These are phyloP conservation scores for Aspergillus kassunensis DNA, from an alignment of 495 filamentous ascomycete genomes.

Conservation along the genomic window DNA sequence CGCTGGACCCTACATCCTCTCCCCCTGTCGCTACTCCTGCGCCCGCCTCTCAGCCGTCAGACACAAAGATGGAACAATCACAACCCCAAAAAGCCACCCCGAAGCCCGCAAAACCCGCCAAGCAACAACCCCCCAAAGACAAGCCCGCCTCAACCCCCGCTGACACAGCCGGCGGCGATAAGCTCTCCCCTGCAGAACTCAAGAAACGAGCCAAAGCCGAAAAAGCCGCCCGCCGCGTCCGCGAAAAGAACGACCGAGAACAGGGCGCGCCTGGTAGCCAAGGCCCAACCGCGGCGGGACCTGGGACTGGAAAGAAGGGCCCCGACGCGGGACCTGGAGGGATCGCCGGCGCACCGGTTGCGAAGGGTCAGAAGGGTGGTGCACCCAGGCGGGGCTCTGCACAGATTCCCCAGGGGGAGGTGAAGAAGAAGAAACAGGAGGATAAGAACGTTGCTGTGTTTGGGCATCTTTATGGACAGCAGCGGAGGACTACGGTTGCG, in stretches of 20 bases:
- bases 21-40: slow-evolving; percentile 13
- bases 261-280: slow-evolving; percentile 13
- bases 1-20: slow-evolving; percentile 13
- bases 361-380: slow-evolving; percentile 36
- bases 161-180: slow-evolving; percentile 29
- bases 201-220: slow-evolving; percentile 78
- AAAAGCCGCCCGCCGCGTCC: slow-evolving; percentile 68
- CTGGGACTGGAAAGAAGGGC: slow-evolving; percentile 43
- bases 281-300: slow-evolving; percentile 22
- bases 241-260: slow-evolving; percentile 49
- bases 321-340: slow-evolving; percentile 27
- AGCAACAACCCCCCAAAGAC: slow-evolving; percentile 24
- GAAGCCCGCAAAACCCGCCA: slow-evolving; percentile 27
- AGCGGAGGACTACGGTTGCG: slow-evolving; percentile 62
- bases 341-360: slow-evolving; percentile 12
- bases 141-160: slow-evolving; percentile 23
- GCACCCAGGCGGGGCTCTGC: slow-evolving; percentile 36
- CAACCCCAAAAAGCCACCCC: slow-evolving; percentile 22
- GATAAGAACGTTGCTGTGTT: slow-evolving; percentile 76
- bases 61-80: slow-evolving; percentile 19
- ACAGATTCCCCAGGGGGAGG: slow-evolving; percentile 32
- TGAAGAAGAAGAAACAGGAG: slow-evolving; percentile 49
- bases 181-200: slow-evolving; percentile 63
- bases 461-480: slow-evolving; percentile 77
- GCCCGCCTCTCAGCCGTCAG: slow-evolving; percentile 13